Base-by-base conservation (phyloP, 2,329 filamentous ascomycete genomes). In the Boeremia lycopersici region DNA sequence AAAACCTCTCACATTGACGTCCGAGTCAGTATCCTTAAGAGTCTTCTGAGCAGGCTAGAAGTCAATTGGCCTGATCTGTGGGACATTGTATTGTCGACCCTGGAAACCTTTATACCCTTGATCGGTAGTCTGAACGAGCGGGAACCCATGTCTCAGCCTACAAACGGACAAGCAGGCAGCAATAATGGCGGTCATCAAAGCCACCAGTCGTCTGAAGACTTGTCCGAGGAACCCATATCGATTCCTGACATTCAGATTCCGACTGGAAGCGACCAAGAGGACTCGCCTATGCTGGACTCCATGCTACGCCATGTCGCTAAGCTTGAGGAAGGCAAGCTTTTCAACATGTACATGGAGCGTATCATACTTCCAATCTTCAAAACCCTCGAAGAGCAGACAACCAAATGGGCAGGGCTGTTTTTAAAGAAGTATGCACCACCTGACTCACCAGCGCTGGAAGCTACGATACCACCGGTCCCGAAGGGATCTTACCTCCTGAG, bases 1-100 rank as follows among this genome's bases (percentile, higher is more conserved):
- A 66, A 57, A 11, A 59, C 64, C 3, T 65, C 65, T 5, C 77
- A 80, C 48, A 57, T 71, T 2, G 77, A 79, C 56, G 70, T 79
- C 17, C 67, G 69, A 3, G 55, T 70, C 8, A 69, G 71, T 6
- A 61, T 73, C 1, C 47, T 76, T 1, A 65, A 71, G 2, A 74
- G 68, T 30, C 59, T 79, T 10, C 46, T 78, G 6, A 57, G 53
- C 23, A 65, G 75, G 47, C 59, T 75, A 4, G 15, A 46, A 13
- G 19, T 11, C 12, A 26, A 43, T 2, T 48, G 59, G 1, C 28
- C 29, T 8, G 42, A 53, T 4, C 15, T 48, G 2, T 35, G 39
- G 6, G 56, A 65, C 13, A 45, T 62, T 45, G 59, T 72, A 29
- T 23, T 73, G 6, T 23, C 44, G 11, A 45, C 62, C 39, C 50